Percentiles rank a stretch among this genome's conserved stretches.
Conservation (phyloP, 768 basidiomycete species). For the Tylopilus balloui region DNA sequence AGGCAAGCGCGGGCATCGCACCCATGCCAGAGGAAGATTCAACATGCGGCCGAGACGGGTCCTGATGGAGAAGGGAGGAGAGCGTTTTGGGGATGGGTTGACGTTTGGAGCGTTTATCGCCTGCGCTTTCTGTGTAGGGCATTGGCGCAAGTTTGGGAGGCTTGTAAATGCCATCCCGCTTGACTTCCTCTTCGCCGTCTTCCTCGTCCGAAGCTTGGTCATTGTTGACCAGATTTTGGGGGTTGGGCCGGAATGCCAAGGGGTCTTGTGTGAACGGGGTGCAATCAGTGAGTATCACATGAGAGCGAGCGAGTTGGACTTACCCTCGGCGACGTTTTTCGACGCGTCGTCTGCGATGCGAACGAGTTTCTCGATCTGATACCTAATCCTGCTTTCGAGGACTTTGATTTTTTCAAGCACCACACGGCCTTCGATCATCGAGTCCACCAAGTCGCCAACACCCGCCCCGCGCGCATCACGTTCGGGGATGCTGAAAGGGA, state of each 20-base stretch:
- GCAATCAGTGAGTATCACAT: neutral
- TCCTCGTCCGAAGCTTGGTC: constrained; percentile 32
- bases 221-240: constrained; percentile 58
- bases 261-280: constrained; percentile 55
- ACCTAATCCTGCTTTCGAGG: constrained; percentile 82
- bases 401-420: constrained; percentile 85
- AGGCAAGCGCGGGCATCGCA: constrained; percentile 48
- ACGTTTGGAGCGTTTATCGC: constrained; percentile 42
- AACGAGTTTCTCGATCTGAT: constrained; percentile 95
- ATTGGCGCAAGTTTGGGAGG: constrained; percentile 88
- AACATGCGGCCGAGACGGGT: constrained; percentile 57
- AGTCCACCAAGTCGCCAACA: constrained; percentile 75
- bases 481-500: constrained; percentile 49
- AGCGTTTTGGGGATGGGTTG: constrained; percentile 65
- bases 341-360: constrained; percentile 63
- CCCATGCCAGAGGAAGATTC: constrained; percentile 76
- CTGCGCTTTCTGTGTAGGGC: constrained; percentile 66
- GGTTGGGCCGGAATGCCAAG: constrained; percentile 89
- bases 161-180: constrained; percentile 59
- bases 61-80: constrained; percentile 44
- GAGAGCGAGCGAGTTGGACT: constrained; percentile 10
- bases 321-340: constrained; percentile 54
- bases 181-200: constrained; percentile 12
- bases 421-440: constrained; percentile 72
- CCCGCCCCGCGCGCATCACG: constrained; percentile 52